Evolutionary conservation across 2,329 filamentous ascomycete species (phyloP), one percentile per base, ranked within the genome.

Genomic region (Trichoderma sp.): DNA sequence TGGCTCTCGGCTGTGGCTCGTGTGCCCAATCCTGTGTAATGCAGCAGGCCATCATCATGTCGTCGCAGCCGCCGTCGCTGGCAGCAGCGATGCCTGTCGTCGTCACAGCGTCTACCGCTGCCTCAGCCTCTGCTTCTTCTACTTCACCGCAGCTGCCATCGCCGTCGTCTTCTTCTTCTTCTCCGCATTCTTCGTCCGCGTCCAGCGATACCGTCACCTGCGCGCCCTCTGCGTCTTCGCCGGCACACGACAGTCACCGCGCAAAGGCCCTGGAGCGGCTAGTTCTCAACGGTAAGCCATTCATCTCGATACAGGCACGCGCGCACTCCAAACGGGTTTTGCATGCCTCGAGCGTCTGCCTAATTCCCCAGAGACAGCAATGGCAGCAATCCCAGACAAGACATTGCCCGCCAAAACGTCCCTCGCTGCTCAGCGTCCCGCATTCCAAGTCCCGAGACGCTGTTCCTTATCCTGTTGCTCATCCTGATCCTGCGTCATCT

Each of bases 11-110:
- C 39, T 66, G 63, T 66, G 63, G 63, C 63, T 66, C 63, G 63
- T 56, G 63, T 39, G 56, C 56, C 56, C 56, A 58, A 54, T 66
- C 52, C 34, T 66, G 39, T 39, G 32, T 34, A 16, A 54, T 51
- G 34, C 63, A 59, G 54, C 63, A 18, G 39, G 39, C 54, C 28
- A 64, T 66, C 63, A 51, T 59, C 26, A 66, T 66, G 63, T 66
- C 63, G 63, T 66, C 54, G 63, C 54, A 34, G 63, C 39, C 54
- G 63, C 54, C n/a, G 54, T 16, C 61, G 13, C 11, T 26, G 39
- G 26, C 61, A 32, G 63, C 37, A 54, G 39, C 28, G 8, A 51
- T 59, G 56, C 56, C 54, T 66, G 39, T 66, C 54, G 39, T 66
- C 54, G 63, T 54, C 63, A 66, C 63, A 46, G 52, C 39, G 21